A percentile compares a stretch with the other conserved stretches of the same genome.
phyloP scores from a whole-genome alignment of 1,139 yeast genomes.

The Magnusiomyces suaveolens region DNA sequence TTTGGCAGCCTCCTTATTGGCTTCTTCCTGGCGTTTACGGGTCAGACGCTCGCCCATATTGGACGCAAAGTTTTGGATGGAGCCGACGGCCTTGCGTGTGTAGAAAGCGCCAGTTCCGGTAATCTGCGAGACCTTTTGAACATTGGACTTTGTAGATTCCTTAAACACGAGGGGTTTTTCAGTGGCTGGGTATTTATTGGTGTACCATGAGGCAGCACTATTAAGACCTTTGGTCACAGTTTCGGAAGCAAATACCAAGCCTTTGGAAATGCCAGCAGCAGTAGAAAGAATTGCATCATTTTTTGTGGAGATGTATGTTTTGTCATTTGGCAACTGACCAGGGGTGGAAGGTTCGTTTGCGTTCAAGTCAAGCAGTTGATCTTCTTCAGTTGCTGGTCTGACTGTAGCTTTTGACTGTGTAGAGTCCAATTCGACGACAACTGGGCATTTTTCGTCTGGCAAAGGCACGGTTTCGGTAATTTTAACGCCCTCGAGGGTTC shows the following conservation, averaged over 20 bases:
- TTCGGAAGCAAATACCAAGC: constrained; percentile 8
- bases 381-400: constrained; percentile 6
- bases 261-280: constrained; percentile 9
- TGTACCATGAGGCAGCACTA: constrained; percentile 13
- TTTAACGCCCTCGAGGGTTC: constrained; percentile 1
- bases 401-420: constrained; percentile 5
- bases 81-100: constrained; percentile 9
- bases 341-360: not conserved
- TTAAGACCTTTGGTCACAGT: constrained; percentile 9
- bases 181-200: constrained; percentile 7
- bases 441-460: constrained; percentile 12
- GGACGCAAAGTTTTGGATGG: constrained; percentile 10
- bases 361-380: not conserved
- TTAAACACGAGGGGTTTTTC: constrained; percentile 10
- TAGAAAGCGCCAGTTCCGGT: constrained; percentile 12
- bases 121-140: constrained; percentile 6
- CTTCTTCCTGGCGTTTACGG: constrained; percentile 21
- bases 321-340: not conserved
- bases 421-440: constrained; percentile 6
- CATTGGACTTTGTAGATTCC: constrained; percentile 7
- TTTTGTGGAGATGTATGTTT: not conserved
- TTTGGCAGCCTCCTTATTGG: constrained; percentile 27
- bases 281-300: constrained; percentile 9
- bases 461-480: constrained; percentile 8
- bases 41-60: constrained; percentile 7